A percentile compares a stretch with the other conserved stretches of the same genome.
phyloP scores from a whole-genome alignment of 1,139 yeast genomes.

The Suzukiozyma palmioleophila region DNA sequence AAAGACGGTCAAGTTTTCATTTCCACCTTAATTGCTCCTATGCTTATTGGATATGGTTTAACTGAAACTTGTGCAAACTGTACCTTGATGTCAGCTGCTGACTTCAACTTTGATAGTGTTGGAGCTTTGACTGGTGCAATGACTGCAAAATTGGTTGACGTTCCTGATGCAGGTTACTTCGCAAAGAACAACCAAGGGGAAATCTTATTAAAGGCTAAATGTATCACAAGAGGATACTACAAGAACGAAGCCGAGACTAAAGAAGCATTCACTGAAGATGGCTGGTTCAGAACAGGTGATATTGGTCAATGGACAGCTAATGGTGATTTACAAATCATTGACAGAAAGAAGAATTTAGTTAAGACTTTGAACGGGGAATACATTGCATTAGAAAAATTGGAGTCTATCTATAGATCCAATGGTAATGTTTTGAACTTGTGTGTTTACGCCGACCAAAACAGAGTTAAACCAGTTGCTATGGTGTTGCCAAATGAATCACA shows the following conservation, averaged over 20 bases:
- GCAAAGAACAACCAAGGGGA: conserved; percentile 96
- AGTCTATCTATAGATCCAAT: conserved; percentile 81
- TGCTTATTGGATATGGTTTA: conserved; percentile 93
- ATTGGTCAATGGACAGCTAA: conserved; percentile 87
- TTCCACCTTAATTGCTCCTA: conserved; percentile 73
- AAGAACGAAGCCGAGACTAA: conserved; percentile 79
- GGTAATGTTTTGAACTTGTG: conserved; percentile 74
- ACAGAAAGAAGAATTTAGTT: conserved; percentile 93
- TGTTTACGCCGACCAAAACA: conserved; percentile 83
- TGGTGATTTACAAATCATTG: conserved; percentile 82
- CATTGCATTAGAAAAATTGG: conserved; percentile 92
- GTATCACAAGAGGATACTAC: conserved; percentile 74
- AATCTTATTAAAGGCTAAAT: conserved; percentile 70
- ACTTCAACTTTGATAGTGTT: conserved; percentile 67
- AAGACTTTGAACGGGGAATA: conserved; percentile 97
- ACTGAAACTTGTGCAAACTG: conserved; percentile 96
- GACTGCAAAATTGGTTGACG: conserved; percentile 88
- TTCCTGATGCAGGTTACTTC: conserved; percentile 84
- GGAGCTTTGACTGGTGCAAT: conserved; percentile 83
- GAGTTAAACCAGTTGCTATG: conserved; percentile 90
- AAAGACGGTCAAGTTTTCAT: conserved; percentile 82
- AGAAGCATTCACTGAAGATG: conserved; percentile 73
- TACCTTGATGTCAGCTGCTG: conserved; percentile 59
- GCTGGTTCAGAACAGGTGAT: conserved; percentile 98
- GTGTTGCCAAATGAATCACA: conserved; percentile 75